Evolutionary conservation across 805 yeast species (phyloP).

Genomic region (Wickerhamomyces pijperi): DNA sequence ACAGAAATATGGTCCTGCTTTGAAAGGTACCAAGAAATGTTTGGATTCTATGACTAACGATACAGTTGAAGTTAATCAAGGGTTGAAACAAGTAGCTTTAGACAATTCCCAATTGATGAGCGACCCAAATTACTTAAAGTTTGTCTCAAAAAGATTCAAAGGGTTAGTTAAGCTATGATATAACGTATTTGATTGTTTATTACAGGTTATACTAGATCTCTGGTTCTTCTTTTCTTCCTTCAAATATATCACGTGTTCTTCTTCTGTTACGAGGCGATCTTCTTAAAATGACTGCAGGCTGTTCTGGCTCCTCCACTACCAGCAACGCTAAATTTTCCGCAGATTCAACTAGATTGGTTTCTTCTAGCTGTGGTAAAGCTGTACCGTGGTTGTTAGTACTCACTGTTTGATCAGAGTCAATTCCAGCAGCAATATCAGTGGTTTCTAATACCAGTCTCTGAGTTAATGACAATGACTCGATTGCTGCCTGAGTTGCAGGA

Average conservation of each 20-base stretch:
- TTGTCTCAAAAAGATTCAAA: constrained; percentile 4
- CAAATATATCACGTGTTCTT: neutral
- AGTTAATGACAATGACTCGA: no score
- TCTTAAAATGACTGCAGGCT: neutral
- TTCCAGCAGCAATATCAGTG: no score
- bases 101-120: constrained; percentile 31
- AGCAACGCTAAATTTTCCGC: no score
- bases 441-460: no score
- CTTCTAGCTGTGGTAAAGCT: no score
- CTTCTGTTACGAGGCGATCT: neutral
- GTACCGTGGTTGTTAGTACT: no score
- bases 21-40: constrained; percentile 50
- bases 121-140: constrained; percentile 4
- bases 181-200: no score
- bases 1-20: constrained; percentile 42
- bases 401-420: no score
- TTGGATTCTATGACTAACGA: constrained; percentile 32
- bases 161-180: neutral
- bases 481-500: no score
- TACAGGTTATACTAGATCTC: neutral
- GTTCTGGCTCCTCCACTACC: neutral
- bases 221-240: neutral
- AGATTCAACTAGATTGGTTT: no score
- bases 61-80: constrained; percentile 27
- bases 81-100: constrained; percentile 40